phyloP scores from a whole-genome alignment of 345 rosid species.

The Gossypium longicalyx region DNA sequence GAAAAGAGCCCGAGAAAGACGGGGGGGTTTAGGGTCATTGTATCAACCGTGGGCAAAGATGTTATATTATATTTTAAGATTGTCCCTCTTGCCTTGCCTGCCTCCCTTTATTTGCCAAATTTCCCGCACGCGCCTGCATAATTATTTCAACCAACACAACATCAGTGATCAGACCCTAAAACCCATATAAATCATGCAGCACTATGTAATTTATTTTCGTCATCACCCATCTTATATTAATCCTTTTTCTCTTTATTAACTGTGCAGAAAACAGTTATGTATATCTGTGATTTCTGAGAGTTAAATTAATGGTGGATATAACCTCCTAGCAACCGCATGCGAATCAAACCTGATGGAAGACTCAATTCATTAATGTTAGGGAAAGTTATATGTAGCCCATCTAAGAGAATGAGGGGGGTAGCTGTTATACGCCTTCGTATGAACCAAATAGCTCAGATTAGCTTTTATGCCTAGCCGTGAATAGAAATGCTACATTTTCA shows the following conservation, averaged over 20 bases:
- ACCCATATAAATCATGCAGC: not conserved
- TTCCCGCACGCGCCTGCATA: not conserved
- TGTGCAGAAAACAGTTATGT: too few species aligned
- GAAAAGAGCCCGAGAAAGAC: conserved; percentile 20
- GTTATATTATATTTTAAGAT: not conserved
- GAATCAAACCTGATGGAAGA: too few species aligned
- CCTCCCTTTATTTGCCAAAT: not conserved
- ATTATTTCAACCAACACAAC: not conserved
- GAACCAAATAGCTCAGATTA: not conserved
- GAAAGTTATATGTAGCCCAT: too few species aligned
- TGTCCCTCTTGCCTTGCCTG: not conserved
- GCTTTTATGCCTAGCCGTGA: not conserved
- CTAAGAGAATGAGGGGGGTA: too few species aligned
- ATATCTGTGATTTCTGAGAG: too few species aligned
- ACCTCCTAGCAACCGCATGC: too few species aligned
- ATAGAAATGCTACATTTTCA: not conserved
- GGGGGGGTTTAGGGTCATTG: conserved; percentile 9
- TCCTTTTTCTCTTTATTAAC: not conserved
- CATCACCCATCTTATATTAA: not conserved
- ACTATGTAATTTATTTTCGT: not conserved
- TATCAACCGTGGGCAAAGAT: not conserved
- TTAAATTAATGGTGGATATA: too few species aligned
- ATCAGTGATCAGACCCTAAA: not conserved
- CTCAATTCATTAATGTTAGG: too few species aligned
- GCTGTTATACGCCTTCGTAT: too few species aligned